Percentiles rank a stretch among this genome's conserved stretches.
Conservation (phyloP, 2,329 filamentous ascomycete species). For the Calonectria pauciramosa region DNA sequence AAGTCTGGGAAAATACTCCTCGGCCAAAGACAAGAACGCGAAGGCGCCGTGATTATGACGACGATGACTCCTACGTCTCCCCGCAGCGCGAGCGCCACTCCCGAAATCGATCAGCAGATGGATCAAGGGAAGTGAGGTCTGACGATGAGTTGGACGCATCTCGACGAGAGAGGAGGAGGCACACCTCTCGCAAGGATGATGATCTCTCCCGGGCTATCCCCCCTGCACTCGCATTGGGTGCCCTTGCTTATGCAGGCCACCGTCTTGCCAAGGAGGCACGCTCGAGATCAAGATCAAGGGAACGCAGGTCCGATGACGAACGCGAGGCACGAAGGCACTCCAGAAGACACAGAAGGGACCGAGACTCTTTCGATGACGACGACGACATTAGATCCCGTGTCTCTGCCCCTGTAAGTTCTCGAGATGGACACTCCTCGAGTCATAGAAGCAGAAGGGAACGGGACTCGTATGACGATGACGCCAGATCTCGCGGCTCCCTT, state of each 20-base stretch:
- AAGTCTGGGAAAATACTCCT: constrained; percentile 45
- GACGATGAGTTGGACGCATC: constrained; percentile 25
- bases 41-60: constrained; percentile 47
- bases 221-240: constrained; percentile 38
- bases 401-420: constrained; percentile 1
- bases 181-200: constrained; percentile 28
- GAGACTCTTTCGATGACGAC: constrained; percentile 8
- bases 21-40: constrained; percentile 52
- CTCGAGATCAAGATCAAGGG: constrained; percentile 20
- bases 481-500: constrained; percentile 8
- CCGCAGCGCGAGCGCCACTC: constrained; percentile 36
- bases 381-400: constrained; percentile 11
- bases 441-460: constrained; percentile 56
- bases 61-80: constrained; percentile 40
- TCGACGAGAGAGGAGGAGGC: constrained; percentile 27
- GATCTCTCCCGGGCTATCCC: constrained; percentile 1
- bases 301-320: constrained; percentile 41
- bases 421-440: constrained; percentile 25
- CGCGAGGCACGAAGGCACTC: constrained; percentile 47
- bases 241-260: constrained; percentile 22
- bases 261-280: constrained; percentile 6
- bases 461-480: neutral
- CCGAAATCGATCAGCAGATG: constrained; percentile 13
- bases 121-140: constrained; percentile 29
- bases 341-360: constrained; percentile 39